phyloP scores from a whole-genome alignment of 768 basidiomycete species.

The Pholiota conissans region DNA sequence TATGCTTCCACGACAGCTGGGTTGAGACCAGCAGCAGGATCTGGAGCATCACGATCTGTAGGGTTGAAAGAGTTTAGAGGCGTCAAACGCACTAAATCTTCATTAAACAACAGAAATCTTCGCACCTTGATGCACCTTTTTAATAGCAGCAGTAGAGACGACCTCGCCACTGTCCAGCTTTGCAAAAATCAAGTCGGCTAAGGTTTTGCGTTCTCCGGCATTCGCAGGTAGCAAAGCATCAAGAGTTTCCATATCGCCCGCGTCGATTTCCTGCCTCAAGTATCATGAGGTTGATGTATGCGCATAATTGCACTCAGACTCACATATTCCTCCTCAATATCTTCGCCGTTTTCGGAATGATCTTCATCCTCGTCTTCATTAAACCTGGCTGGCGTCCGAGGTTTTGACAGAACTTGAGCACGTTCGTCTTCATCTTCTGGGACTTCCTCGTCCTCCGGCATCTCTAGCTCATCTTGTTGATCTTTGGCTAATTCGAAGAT shows the following conservation, averaged over 20 bases:
- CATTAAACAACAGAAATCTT: not conserved
- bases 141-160: conserved; percentile 52
- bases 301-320: conserved; percentile 21
- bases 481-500: conserved; percentile 92
- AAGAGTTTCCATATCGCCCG: conserved; percentile 82
- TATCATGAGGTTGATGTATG: conserved; percentile 3
- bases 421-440: conserved; percentile 40
- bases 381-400: conserved; percentile 30
- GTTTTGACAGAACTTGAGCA: conserved; percentile 29
- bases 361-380: conserved; percentile 59
- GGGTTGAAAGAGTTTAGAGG: not conserved
- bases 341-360: conserved; percentile 46
- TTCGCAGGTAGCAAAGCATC: conserved; percentile 80
- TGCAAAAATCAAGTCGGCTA: conserved; percentile 96
- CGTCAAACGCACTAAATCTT: not conserved
- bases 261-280: conserved; percentile 77
- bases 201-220: conserved; percentile 73
- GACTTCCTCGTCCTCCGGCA: conserved; percentile 52
- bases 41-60: conserved; percentile 54
- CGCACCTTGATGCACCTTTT: conserved; percentile 61
- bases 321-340: conserved; percentile 66
- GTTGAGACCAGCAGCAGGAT: conserved; percentile 87
- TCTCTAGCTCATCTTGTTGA: conserved; percentile 88
- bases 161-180: conserved; percentile 77
- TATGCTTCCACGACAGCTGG: conserved; percentile 93